Evolutionary conservation across 306 rosid genomes (phyloP), one percentile per base, ranked within the genome.

Genomic region (Luffa acutangula): DNA sequence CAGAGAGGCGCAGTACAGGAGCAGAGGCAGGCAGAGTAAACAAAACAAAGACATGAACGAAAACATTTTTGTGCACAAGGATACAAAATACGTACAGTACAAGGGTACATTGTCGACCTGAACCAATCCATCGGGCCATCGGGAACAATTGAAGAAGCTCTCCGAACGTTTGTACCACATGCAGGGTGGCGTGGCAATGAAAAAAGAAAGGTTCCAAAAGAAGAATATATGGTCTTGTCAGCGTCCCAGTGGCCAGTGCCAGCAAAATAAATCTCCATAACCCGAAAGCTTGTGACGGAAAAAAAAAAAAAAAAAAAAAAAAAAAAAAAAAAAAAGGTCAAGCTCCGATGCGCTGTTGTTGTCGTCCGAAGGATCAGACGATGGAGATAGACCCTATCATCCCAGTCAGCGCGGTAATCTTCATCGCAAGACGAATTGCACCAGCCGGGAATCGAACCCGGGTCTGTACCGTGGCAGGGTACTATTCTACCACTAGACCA

Each of bases 401-500:
- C 60, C 18, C 9, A 54, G 7, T 17, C 10, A 56, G 62, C 25
- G 33, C 62, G 1, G 11, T 1, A 2, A 6, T 56, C 62, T 2
- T 18, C 62, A n/a, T 56, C 33, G 62, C 11, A 56, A 54, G 21
- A 5, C 58, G 7, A 1, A 9, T 1, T 87, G 88, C 90, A 87
- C 88, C 87, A 87, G 86, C 86, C 88, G 90, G 90, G 86, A 85
- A 82, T 87, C 88, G 88, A 80, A 87, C 88, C 86, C 88, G 85
- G 90, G 86, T 78, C 88, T 84, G 83, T 82, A 82, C 88, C 90
- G 88, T 82, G 90, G 88, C 88, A 92, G 94, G 94, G 92, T 86
- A 89, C 94, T 89, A 94, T 89, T 89, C 96, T 88, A 88, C 96
- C 94, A 90, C 96, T 88, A 90, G 97, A 94, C 98, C 97, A 91